phyloP scores from a whole-genome alignment of 164 flowering plant genomes.

The Stephania japonica region DNA sequence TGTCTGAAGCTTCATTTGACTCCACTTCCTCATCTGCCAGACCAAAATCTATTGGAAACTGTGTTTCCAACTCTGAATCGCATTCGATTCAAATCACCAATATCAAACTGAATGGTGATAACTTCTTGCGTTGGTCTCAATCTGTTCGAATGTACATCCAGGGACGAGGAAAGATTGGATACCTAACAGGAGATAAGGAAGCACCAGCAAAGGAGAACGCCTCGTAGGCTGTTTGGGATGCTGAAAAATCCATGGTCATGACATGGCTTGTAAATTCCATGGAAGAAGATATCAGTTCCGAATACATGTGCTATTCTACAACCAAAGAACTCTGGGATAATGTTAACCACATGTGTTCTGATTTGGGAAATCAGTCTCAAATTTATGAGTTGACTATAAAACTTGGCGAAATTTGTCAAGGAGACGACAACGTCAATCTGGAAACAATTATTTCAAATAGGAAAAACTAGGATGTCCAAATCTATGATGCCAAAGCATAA shows the following conservation, averaged over 20 bases:
- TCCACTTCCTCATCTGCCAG: no score
- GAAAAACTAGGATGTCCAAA: slow-evolving; percentile 13
- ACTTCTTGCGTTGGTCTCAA: neutral
- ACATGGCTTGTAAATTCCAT: neutral
- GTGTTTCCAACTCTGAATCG: neutral
- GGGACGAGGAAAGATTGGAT: neutral
- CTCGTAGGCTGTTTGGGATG: neutral
- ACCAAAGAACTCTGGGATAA: neutral
- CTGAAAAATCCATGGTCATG: neutral
- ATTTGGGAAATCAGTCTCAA: neutral
- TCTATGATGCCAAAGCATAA: slow-evolving; percentile 12
- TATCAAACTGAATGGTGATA: neutral
- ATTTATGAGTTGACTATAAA: neutral
- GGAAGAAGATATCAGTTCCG: neutral
- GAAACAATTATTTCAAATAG: slow-evolving; percentile 5
- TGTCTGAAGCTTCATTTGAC: no score
- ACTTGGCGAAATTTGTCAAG: neutral
- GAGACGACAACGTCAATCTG: neutral
- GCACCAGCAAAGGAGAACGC: neutral
- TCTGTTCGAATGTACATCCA: neutral
- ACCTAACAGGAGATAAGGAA: neutral
- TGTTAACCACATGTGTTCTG: neutral
- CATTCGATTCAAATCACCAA: neutral
- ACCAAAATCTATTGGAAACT: no score
- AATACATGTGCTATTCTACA: neutral